Base-by-base conservation (phyloP, 331 rosid species). In the Quercus phellos region DNA sequence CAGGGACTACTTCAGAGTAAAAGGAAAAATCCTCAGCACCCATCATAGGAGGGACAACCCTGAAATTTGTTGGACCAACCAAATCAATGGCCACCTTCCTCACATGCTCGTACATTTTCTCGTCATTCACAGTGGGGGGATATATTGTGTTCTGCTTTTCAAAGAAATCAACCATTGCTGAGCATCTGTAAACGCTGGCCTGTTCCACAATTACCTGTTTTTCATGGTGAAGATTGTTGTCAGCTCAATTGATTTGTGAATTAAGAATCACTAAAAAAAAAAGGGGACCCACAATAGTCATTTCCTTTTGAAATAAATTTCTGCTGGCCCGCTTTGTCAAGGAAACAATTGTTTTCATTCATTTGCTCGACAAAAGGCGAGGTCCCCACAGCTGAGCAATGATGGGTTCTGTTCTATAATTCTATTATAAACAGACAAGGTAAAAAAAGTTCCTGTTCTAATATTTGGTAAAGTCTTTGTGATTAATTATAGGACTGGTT, bases 21-120 rank as follows among this genome's bases (percentile, higher is more conserved):
- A 94, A 94, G 32, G 99, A 92, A 79, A 89, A 94, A 79, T 94
- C 99, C 88, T 94, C 99, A 2, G 97, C 99, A 3, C 99, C 99
- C 99, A 94, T 94, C 97, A 94, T 90, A 1, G 97, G 99, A 59
- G 89, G 88, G 32, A 92, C 99, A 75, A 90, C 87, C 88, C 79
- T 87, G 92, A 92, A 94, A 79, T 88, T 94, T 3, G 55, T 64
- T 32, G 84, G 80, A 16, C 99, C 98, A 73, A 88, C 74, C 84
- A 94, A 86, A 43, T 88, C 97, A 2, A 80, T 60, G 4, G 99
- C 90, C 70, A 92, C 99, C 78, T 89, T 88, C 76, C 83, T 89
- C 81, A 94, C 97, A 61, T 94, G 99, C 82, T 94, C 97, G 29
- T 92, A 87, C 99, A 94, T 90, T 54, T 74, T 32, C 32, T 90